A percentile compares a stretch with the other conserved stretches of the same genome.
These are phyloP conservation scores for Biscogniauxia marginata DNA, from an alignment of 2,329 filamentous ascomycete species.

Conservation along the genomic window DNA sequence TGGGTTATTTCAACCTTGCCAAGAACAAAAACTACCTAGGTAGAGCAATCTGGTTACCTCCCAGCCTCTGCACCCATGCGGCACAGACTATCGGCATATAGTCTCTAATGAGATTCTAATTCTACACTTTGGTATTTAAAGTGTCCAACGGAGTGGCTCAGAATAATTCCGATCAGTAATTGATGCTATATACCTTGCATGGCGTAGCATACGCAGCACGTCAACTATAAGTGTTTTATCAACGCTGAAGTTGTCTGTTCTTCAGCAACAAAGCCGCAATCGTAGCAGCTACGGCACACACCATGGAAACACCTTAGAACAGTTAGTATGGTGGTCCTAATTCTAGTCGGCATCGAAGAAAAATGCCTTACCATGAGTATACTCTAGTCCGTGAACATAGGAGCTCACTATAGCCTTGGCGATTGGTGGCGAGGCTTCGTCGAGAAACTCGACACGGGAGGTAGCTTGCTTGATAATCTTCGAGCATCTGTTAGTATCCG, in stretches of 20 bases:
- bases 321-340: background rate
- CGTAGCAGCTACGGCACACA: background rate
- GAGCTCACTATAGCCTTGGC: constrained; percentile 15
- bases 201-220: no score
- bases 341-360: background rate
- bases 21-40: no score
- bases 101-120: no score
- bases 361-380: constrained; percentile 16
- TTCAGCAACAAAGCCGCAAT: background rate
- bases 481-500: constrained; percentile 1
- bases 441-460: constrained; percentile 38
- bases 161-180: no score
- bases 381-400: constrained; percentile 22
- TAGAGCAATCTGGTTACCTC: no score
- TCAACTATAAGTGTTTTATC: background rate
- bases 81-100: no score
- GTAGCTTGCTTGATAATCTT: constrained; percentile 39
- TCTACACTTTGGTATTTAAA: no score
- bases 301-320: background rate
- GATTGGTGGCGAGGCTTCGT: constrained; percentile 17
- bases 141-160: no score
- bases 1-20: background rate
- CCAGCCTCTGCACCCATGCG: no score
- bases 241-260: background rate
- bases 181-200: no score